Base-by-base conservation (phyloP, 1,284 basidiomycete species). In the Ustilago crameri region DNA sequence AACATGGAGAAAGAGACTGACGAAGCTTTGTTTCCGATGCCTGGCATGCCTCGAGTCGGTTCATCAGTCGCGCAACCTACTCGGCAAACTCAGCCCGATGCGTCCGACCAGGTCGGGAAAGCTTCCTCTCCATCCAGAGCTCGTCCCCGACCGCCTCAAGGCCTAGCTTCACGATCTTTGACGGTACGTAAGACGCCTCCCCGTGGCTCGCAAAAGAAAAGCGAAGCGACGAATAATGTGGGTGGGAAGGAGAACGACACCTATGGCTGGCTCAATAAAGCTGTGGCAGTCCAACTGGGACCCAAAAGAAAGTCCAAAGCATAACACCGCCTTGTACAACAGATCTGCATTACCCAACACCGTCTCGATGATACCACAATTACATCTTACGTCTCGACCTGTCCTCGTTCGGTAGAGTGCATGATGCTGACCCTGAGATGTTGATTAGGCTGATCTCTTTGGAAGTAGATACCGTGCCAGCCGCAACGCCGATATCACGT, bases 21-120 rank as follows among this genome's bases (percentile, higher is more conserved):
- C 34, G 71, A 74, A n/a, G 40, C 23, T 5, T 34, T 56, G 9
- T 74, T 56, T n/a, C 71, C 71, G 12, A 69, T 74, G 71, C 71
- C 71, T 10, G 71, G 71, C 10, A n/a, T 42, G 20, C 47, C 22
- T 18, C 3, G 18, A 18, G 14, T 12, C 4, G 38, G 30, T 30
- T 30, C 30, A 12, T 12, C 12, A 12, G 30, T 30, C 12, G 30
- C 30, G 30, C 30, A 30, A 7, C 30, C 5, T 12, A 30, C 7
- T 30, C 12, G 7, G 30, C 35, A 37, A 5, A n/a, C 9, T 17
- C 35, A 15, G n/a, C 5, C 9, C n/a, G n/a, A 17, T 17, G 15
- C n/a, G 35, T 37, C 35, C 15, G 17, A 37, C 35, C 7, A 12
- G 9, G 3, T 40, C 3, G 38, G 18, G 3, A 9, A 40, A 1